Conservation (phyloP, 208 protist genomes). For the Crithidia mellificae region DNA sequence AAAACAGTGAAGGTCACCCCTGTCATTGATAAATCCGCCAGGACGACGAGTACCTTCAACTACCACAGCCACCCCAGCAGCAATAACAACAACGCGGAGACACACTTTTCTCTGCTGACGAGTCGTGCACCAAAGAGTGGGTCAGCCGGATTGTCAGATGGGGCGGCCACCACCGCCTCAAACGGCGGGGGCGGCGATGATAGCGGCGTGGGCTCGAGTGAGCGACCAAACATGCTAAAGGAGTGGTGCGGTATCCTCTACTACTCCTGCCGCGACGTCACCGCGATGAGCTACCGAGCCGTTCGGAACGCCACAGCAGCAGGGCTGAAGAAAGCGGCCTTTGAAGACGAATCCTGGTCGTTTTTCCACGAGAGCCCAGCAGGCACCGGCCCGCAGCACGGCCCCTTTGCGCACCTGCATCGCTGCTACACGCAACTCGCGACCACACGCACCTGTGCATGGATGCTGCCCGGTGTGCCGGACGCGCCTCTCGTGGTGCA, state of each 20-base stretch:
- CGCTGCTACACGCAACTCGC: constrained; percentile 15
- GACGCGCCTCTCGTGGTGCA: constrained; percentile 35
- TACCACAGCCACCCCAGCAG: neutral
- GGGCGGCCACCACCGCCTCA: neutral
- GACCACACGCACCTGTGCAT: constrained; percentile 25
- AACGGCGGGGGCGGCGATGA: neutral
- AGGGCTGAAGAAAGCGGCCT: constrained; percentile 1
- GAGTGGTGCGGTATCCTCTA: constrained; percentile 11
- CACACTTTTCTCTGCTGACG: too few relatives aligned
- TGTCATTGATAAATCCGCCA: too few relatives aligned
- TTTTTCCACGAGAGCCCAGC: neutral
- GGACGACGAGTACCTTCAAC: too few relatives aligned
- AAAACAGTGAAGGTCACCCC: too few relatives aligned
- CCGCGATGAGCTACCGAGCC: neutral
- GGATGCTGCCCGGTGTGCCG: constrained; percentile 9
- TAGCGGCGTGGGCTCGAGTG: neutral
- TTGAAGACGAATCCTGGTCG: neutral
- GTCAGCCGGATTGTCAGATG: too few relatives aligned
- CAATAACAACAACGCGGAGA: too few relatives aligned
- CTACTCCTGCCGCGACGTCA: constrained; percentile 7
- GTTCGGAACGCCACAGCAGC: constrained; percentile 4
- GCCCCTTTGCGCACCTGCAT: neutral
- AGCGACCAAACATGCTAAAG: neutral
- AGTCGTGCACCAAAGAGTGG: too few relatives aligned
- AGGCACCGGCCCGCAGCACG: neutral